Evolutionary conservation across 2,329 filamentous ascomycete genomes (phyloP), one percentile per base, ranked within the genome.

Genomic region (Penicillium polonicum): DNA sequence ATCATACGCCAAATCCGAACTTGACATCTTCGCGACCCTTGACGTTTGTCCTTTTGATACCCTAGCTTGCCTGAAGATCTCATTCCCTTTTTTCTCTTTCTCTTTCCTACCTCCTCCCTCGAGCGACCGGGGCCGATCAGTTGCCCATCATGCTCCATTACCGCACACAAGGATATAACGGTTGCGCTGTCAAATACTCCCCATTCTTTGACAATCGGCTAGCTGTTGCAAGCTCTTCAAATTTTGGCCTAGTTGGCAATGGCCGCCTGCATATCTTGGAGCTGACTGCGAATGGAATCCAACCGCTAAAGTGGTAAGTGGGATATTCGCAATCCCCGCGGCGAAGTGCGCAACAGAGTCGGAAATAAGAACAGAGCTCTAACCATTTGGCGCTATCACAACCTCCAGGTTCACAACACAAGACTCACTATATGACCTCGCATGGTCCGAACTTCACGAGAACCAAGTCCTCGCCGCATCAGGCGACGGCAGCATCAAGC

Each of bases 201-300:
- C 94, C 94, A 7, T 99, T 97, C 80, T 96, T 95, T 80, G 94
- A 97, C 79, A 94, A 90, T 65, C 88, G 92, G 62, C 86, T 99
- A 63, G 93, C 93, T 57, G 92, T 97, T 68, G 90, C 91, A 31
- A 84, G 90, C 1, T 89, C 92, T n/a, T 87, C 93, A 63, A 97
- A 99, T 80, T 99, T 94, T 78, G 94, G 94, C 39, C 89, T 99
- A 39, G 93, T 99, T 36, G 94, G 94, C 48, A 99, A 99, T 79
- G 94, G 94, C 12, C 86, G 92, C 43, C 78, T 97, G 1, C 97
- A 90, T 71, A 87, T 93, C 57, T 82, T 97, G 27, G 89, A 88
- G 31, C 78, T 99, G 63, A 95, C 91, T 4, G 83, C 91, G 0
- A 85, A 90, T 59, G 94, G 94, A 10, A 89, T 97, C 57, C 86